These are phyloP conservation scores for Primulina tabacum DNA, from an alignment of 257 asterid genomes.

Conservation along the genomic window DNA sequence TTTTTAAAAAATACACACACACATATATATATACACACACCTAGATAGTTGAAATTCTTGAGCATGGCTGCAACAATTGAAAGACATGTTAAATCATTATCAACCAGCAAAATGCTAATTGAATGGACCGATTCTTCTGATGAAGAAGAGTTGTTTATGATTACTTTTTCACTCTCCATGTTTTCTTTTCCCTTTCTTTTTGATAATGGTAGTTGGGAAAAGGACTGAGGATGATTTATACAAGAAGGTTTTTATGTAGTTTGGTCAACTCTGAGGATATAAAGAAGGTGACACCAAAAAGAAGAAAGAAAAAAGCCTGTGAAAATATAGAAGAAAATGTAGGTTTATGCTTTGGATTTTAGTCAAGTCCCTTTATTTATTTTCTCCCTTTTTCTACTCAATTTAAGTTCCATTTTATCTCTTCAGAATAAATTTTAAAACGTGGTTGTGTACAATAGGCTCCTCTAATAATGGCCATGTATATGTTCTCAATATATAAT, in stretches of 20 bases:
- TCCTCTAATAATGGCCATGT: no score
- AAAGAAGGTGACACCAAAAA: constrained; percentile 21
- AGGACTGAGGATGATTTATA: constrained; percentile 19
- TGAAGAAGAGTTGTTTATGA: constrained; percentile 1
- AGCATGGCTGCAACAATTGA: constrained; percentile 51
- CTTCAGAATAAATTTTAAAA: constrained; percentile 19
- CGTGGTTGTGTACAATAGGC: no score
- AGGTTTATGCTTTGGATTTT: constrained; percentile 17
- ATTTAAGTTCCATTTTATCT: not conserved
- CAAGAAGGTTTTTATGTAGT: constrained; percentile 5
- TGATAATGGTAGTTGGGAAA: constrained; percentile 25
- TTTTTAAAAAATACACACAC: no score
- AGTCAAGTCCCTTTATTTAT: not conserved
- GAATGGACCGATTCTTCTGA: constrained; percentile 6
- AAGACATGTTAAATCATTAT: constrained; percentile 51
- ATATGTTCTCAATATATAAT: no score
- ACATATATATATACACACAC: constrained; percentile 14
- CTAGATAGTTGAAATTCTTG: constrained; percentile 38
- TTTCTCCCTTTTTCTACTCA: constrained; percentile 10
- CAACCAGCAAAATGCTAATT: constrained; percentile 48
- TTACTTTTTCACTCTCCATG: constrained; percentile 30
- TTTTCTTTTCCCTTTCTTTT: not conserved
- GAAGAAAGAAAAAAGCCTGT: not conserved
- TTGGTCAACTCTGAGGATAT: constrained; percentile 30
- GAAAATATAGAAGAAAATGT: constrained; percentile 12